Base-by-base conservation (phyloP, 345 rosid species). In the Camelina sativa region DNA sequence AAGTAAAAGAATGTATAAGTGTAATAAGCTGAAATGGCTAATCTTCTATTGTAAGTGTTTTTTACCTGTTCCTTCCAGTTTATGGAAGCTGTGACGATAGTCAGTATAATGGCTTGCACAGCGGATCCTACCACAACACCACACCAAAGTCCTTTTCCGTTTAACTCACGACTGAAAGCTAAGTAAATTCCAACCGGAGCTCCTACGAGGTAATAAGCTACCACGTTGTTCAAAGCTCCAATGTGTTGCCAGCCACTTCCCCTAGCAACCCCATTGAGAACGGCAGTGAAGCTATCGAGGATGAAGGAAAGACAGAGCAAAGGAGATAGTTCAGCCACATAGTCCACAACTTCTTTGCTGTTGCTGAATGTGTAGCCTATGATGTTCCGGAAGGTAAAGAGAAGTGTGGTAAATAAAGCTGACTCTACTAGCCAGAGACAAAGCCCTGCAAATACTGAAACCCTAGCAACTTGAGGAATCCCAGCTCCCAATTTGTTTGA, bases 401-500 rank as follows among this genome's bases (percentile, higher is more conserved):
- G 81, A 37, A 51, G 37, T 41, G 47, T 65, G 46, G 78, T 79
- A 15, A 75, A 72, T 22, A 80, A 17, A 8, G 52, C 19, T 30
- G 85, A 15, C 60, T 80, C 83, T 12, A 52, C 13, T 1, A 69
- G 8, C 62, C 80, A 72, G 11, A 84, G 75, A 40, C 66, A 37
- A 65, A 77, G 70, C 8, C 48, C 79, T 13, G 74, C 59, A 6
- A 35, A 34, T 23, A 77, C 48, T 19, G 85, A 55, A 7, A 67
- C 1, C 40, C 69, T 70, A 46, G 74, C 58, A 70, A 59, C 37
- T 70, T 59, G 66, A 20, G 74, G 66, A 47, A 0, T 11, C 6
- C 85, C 80, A 58, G 81, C 82, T 74, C 85, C 85, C 16, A 84
- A 66, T 38, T 77, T 80, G 71, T 84, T 84, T 2, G 87, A 84